Conservation (phyloP, 305 asterid genomes). For the Rubia tinctorum region DNA sequence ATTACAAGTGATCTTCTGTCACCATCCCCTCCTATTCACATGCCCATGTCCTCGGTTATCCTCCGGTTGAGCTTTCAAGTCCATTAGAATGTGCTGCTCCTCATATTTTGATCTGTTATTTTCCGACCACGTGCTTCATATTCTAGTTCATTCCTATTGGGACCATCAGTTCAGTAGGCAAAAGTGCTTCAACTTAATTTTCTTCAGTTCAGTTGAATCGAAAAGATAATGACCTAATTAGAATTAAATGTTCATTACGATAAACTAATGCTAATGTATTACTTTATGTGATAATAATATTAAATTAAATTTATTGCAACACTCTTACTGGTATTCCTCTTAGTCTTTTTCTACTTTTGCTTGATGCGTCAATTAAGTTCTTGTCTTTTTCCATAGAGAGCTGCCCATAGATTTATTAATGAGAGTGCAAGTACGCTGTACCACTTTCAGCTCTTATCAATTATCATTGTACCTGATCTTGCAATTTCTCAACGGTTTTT, state of each 20-base stretch:
- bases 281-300: too few relatives aligned
- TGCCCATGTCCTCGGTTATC: conserved; percentile 4
- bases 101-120: background rate
- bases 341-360: conserved; percentile 9
- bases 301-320: too few relatives aligned
- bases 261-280: too few relatives aligned
- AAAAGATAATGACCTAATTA: too few relatives aligned
- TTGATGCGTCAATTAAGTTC: background rate
- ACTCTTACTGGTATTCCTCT: too few relatives aligned
- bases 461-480: background rate
- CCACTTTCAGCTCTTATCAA: background rate
- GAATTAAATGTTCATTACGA: too few relatives aligned
- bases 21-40: background rate
- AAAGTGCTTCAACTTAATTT: too few relatives aligned
- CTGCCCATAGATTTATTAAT: background rate
- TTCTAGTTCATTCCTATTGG: background rate
- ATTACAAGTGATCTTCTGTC: background rate
- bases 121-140: background rate
- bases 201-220: too few relatives aligned
- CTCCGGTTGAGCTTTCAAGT: background rate
- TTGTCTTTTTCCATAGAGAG: background rate
- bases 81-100: too few relatives aligned
- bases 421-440: background rate
- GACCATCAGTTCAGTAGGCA: background rate
- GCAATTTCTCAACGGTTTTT: background rate